A percentile compares a stretch with the other conserved stretches of the same genome.
phyloP scores from a whole-genome alignment of 1,284 basidiomycete genomes.

The Heterobasidion occidentale region DNA sequence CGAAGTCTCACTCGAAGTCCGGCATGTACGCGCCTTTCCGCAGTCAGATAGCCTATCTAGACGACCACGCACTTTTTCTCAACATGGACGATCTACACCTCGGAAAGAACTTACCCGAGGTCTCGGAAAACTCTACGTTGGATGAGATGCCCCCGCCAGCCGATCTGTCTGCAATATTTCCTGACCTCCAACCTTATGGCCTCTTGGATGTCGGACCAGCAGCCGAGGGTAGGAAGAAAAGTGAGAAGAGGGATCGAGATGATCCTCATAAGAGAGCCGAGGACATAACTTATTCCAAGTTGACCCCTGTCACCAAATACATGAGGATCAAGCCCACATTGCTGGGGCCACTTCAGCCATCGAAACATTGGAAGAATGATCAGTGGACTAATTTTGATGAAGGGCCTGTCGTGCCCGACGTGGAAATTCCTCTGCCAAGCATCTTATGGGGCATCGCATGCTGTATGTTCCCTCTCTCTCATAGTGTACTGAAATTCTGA shows the following conservation, averaged over 20 bases:
- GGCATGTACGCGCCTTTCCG: constrained; percentile 47
- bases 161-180: constrained; percentile 54
- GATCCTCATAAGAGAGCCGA: constrained; percentile 64
- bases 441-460: constrained; percentile 38
- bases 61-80: constrained; percentile 51
- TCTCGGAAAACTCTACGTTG: constrained; percentile 26
- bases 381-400: constrained; percentile 47
- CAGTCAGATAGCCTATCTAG: constrained; percentile 50
- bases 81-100: constrained; percentile 19
- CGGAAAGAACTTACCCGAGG: constrained; percentile 15
- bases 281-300: constrained; percentile 58
- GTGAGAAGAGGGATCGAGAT: constrained; percentile 42
- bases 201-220: constrained; percentile 39
- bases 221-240: constrained; percentile 39
- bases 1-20: constrained; percentile 32
- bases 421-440: constrained; percentile 28
- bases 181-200: constrained; percentile 48
- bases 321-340: constrained; percentile 65
- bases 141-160: constrained; percentile 28
- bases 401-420: constrained; percentile 38
- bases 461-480: constrained; percentile 25
- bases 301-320: constrained; percentile 57
- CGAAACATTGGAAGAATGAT: constrained; percentile 50
- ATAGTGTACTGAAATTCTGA: constrained; percentile 1
- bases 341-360: constrained; percentile 59